Conservation (phyloP, 345 rosid genomes). For the Corchorus olitorius region DNA sequence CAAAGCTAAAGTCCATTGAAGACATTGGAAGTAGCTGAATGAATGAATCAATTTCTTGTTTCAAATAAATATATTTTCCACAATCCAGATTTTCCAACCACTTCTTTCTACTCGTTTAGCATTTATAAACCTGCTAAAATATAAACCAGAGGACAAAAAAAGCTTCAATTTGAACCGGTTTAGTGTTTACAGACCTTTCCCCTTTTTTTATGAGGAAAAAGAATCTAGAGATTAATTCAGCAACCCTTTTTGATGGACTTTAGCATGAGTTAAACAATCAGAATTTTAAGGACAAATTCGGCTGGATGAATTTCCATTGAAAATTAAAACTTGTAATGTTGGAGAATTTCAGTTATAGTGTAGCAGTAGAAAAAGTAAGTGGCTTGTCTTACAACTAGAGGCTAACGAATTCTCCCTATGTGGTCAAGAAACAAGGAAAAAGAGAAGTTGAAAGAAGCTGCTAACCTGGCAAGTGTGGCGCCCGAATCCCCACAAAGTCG, state of each 20-base stretch:
- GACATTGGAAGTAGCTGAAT: neutral
- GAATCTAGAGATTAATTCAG: neutral
- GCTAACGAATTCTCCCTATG: neutral
- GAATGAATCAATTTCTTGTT: neutral
- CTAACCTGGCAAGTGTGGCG: neutral
- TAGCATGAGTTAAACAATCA: neutral
- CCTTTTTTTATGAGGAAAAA: neutral
- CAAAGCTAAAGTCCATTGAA: slow-evolving; percentile 21
- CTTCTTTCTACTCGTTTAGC: neutral
- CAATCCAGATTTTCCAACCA: neutral
- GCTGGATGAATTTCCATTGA: neutral
- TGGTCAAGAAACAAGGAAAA: neutral
- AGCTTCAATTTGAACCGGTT: neutral
- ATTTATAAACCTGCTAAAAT: slow-evolving; percentile 6
- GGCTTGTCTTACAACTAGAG: neutral
- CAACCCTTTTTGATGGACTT: neutral
- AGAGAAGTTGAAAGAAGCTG: neutral
- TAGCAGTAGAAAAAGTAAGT: neutral
- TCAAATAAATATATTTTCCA: neutral
- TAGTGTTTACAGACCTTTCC: neutral
- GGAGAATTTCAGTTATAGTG: neutral
- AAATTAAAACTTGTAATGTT: neutral
- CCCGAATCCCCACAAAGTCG: neutral
- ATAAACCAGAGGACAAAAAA: neutral
- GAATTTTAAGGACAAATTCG: neutral